Base-by-base conservation (phyloP, 2,329 filamentous ascomycete genomes). In the Trichocomaceae sp. region DNA sequence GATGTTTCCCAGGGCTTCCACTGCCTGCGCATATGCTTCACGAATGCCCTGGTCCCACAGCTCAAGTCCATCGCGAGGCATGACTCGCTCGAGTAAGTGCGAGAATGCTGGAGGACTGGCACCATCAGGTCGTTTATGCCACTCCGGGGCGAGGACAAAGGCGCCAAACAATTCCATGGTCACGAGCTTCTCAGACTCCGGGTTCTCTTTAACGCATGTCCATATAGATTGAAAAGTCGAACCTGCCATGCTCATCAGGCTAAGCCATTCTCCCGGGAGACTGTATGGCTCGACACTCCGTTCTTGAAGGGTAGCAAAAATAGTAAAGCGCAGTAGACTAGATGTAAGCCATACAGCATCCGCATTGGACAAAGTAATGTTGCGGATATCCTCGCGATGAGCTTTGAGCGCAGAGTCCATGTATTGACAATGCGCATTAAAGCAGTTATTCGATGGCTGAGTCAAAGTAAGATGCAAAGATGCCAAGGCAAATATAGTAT, bases 261-360 rank as follows among this genome's bases (percentile, higher is more conserved):
- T 41, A n/a, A 56, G 29, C 48, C 48, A 56, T 47, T 56, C 47
- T 31, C 23, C 45, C 8, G 54, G 54, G 4, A 50, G 54, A 22
- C 26, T 45, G 33, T 56, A 56, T 20, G 39, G 48, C 9, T 56
- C 42, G 2, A 50, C 42, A 23, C 45, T 31, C 13, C 54, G 42
- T 10, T 52, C 49, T 42, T 56, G 54, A 29, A 56, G 54, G 19
- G 41, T 42, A 6, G 49, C 42, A 47, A 56, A 55, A 3, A 50
- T 35, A 5, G 33, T 20, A 5, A 37, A 35, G 20, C 54, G 48
- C n/a, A 56, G 47, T n/a, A 56, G 31, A 37, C 54, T 56, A 20
- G 54, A 56, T 12, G 54, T 56, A 23, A 56, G 47, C 54, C 54
- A 56, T 47, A 56, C 39, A 10, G 48, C 54, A 33, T 56, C 54